Evolutionary conservation across 345 rosid species (phyloP).

Genomic region (Eucalyptus fibrosa): DNA sequence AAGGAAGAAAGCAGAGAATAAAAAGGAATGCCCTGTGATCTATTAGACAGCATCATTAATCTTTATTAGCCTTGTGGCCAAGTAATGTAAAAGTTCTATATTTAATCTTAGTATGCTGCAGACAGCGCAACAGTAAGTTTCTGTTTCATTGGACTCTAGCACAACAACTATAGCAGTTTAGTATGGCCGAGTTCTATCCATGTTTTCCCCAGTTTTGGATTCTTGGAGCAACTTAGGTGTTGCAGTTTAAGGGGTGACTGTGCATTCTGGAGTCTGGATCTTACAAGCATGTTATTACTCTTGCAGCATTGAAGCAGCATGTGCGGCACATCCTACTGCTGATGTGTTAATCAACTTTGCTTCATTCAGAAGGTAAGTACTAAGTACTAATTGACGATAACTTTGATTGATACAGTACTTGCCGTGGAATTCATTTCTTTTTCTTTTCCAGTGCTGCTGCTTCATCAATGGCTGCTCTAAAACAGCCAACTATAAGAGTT

Average conservation of each 20-base stretch:
- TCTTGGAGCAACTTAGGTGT: not conserved
- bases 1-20: not conserved
- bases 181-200: not conserved
- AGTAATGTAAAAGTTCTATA: not conserved
- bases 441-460: slow-evolving; percentile 78
- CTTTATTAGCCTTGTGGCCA: not conserved
- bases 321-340: slow-evolving; percentile 88
- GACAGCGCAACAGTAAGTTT: not conserved
- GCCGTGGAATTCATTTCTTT: not conserved
- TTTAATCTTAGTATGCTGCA: not conserved
- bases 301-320: slow-evolving; percentile 90
- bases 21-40: not conserved
- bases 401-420: not conserved
- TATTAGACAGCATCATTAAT: not conserved
- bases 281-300: not conserved
- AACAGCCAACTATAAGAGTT: slow-evolving; percentile 88
- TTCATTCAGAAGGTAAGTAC: slow-evolving; percentile 70
- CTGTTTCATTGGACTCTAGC: not conserved
- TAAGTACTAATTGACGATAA: not conserved
- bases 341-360: slow-evolving; percentile 96
- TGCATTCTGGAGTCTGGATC: not conserved
- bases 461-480: slow-evolving; percentile 92
- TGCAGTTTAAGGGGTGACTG: not conserved
- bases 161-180: not conserved
- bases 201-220: not conserved